These are phyloP conservation scores for Aspergillus floridensis DNA, from an alignment of 2,329 filamentous ascomycete genomes.

Conservation along the genomic window DNA sequence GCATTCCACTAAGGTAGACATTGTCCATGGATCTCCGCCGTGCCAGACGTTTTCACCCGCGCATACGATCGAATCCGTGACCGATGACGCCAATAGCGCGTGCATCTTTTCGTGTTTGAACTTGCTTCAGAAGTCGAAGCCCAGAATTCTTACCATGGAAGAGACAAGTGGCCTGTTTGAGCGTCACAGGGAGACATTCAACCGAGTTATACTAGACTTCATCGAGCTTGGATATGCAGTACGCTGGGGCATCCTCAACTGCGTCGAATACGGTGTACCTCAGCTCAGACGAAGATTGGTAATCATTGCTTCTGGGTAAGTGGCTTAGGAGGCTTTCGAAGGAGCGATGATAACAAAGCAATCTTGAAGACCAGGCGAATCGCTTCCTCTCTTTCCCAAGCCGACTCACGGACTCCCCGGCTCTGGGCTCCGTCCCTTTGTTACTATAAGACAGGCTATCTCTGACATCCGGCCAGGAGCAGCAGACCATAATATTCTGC, in stretches of 20 bases:
- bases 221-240: constrained; percentile 66
- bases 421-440: constrained; percentile 32
- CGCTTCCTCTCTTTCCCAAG: constrained; percentile 62
- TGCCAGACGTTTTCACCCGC: constrained; percentile 74
- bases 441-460: constrained; percentile 46
- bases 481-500: constrained; percentile 43
- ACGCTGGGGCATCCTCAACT: constrained; percentile 62
- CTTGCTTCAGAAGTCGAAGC: constrained; percentile 58
- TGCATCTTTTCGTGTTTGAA: constrained; percentile 49
- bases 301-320: constrained; percentile 54
- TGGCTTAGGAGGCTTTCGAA: neutral
- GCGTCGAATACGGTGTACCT: constrained; percentile 50
- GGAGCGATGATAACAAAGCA: neutral
- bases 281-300: constrained; percentile 51
- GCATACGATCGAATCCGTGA: constrained; percentile 57
- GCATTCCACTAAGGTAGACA: constrained; percentile 54
- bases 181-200: constrained; percentile 56
- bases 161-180: constrained; percentile 69
- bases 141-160: constrained; percentile 72
- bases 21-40: constrained; percentile 73
- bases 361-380: constrained; percentile 63
- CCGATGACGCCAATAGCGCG: constrained; percentile 67
- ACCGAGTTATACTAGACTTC: constrained; percentile 61
- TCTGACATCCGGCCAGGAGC: constrained; percentile 39
- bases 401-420: constrained; percentile 54